Evolutionary conservation across 2,329 filamentous ascomycete species (phyloP).

Genomic region (Claviceps capensis): DNA sequence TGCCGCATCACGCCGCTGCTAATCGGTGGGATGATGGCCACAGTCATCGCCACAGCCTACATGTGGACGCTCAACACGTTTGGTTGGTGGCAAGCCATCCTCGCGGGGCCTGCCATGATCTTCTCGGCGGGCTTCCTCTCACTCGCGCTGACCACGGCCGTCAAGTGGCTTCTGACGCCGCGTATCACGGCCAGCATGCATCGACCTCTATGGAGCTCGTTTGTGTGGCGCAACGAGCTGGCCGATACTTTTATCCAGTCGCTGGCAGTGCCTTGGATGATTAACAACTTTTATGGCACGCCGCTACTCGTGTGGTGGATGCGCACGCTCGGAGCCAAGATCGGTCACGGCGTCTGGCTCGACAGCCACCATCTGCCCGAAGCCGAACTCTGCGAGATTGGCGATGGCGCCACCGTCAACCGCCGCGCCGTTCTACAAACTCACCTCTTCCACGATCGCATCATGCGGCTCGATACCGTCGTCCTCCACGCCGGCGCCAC

Average conservation of each 20-base stretch:
- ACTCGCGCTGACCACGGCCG: slow-evolving; percentile 6
- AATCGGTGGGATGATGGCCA: slow-evolving; percentile 3
- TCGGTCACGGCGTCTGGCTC: slow-evolving; percentile 11
- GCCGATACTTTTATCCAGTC: slow-evolving; percentile 45
- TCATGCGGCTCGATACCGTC: slow-evolving; percentile 12
- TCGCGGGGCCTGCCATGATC: slow-evolving; percentile 6
- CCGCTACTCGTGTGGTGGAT: slow-evolving; percentile 9
- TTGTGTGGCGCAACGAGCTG: slow-evolving; percentile 26
- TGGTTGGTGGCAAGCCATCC: slow-evolving; percentile 7
- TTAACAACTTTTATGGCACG: slow-evolving; percentile 9
- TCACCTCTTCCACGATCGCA: slow-evolving; percentile 11
- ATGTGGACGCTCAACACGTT: slow-evolving; percentile 6
- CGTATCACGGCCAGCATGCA: slow-evolving; percentile 8
- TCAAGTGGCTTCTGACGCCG: slow-evolving; percentile 11
- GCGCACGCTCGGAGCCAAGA: slow-evolving; percentile 9
- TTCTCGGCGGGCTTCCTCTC: slow-evolving; percentile 3
- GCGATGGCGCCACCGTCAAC: slow-evolving; percentile 10
- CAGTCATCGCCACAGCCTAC: slow-evolving; percentile 2
- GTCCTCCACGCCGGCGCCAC: slow-evolving; percentile 9
- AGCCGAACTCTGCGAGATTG: slow-evolving; percentile 9
- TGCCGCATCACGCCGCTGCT: slow-evolving; percentile 9
- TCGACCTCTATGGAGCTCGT: slow-evolving; percentile 12
- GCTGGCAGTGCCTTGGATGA: slow-evolving; percentile 9
- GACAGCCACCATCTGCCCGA: slow-evolving; percentile 12
- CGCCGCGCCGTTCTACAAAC: slow-evolving; percentile 11